Base-by-base conservation (phyloP, 148 eudicot genomes). In the Dysphania ambrosioides region DNA sequence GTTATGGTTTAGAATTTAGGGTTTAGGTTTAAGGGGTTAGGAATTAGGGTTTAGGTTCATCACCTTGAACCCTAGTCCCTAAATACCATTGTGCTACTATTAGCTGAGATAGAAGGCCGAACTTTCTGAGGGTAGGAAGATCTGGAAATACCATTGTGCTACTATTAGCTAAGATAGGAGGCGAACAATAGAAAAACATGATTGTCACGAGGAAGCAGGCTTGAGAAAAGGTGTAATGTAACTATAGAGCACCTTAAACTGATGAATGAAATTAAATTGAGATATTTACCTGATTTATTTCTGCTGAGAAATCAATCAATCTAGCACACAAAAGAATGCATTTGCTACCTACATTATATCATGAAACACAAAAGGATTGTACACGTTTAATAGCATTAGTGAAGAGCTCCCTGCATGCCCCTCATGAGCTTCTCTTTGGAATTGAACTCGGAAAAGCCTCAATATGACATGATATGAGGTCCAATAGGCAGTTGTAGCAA, bases 401-500 rank as follows among this genome's bases (percentile, higher is more conserved):
- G 58, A 62, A 19, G 72, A 32, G n/a, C n/a, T n/a, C n/a, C n/a
- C n/a, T n/a, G n/a, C 64, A n/a, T n/a, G n/a, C n/a, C 64, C 53
- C 8, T 56, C n/a, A 3, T 32, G 38, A 21, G 76, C 74, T 66
- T 42, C 72, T 60, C 71, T 36, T 29, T n/a, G n/a, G n/a, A 18
- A 40, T 59, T 58, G 56, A 70, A 71, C 71, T 83, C 78, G 92
- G 80, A 95, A 86, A 41, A 95, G 86, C 88, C 86, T 95, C 0
- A 97, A 95, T 80, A 95, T 86, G 27, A 95, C 92, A 66, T 79
- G 85, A 71, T 92, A 95, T 10, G 98, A 95, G 55, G 93, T 88
- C 97, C 97, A 95, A 87, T 92, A 95, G 26, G 98, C 98, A 10
- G 97, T 80, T 44, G 98, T 86, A 72, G 98, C 98, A 42, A 85